These are phyloP conservation scores for Paramarasmius palmivorus DNA, from an alignment of 1,284 basidiomycete species.

Conservation along the genomic window DNA sequence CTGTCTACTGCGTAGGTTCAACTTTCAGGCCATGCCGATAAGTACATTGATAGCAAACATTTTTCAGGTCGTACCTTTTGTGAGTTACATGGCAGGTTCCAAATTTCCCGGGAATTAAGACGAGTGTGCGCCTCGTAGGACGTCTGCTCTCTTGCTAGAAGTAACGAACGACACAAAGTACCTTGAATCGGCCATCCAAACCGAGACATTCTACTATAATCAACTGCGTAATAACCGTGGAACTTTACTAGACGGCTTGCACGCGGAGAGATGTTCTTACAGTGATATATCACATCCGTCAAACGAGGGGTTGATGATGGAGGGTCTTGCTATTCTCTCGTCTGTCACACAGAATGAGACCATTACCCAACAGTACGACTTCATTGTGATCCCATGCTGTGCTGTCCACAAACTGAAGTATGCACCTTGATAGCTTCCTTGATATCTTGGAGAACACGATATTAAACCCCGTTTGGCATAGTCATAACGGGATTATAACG, in stretches of 20 bases:
- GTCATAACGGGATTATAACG: neutral
- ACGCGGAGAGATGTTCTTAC: conserved; percentile 4
- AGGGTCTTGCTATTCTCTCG: conserved; percentile 9
- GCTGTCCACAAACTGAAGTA: too few relatives aligned
- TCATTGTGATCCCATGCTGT: neutral
- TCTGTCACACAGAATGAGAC: conserved; percentile 6
- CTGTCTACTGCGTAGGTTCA: neutral
- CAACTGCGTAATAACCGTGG: conserved; percentile 1
- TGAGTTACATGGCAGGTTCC: too few relatives aligned
- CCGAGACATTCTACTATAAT: neutral
- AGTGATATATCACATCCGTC: neutral
- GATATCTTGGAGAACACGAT: neutral
- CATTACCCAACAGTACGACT: neutral
- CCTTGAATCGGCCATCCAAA: neutral
- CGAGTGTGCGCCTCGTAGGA: neutral
- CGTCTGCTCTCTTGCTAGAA: neutral
- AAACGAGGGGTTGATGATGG: conserved; percentile 10
- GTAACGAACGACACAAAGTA: neutral
- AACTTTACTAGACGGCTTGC: conserved; percentile 8
- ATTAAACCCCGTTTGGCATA: neutral
- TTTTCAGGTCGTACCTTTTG: neutral
- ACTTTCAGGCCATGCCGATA: neutral
- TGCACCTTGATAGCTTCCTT: too few relatives aligned
- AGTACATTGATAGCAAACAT: neutral
- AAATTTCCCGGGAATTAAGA: neutral